Evolutionary conservation across 2,329 filamentous ascomycete genomes (phyloP).

Genomic region (Dactylellina drechsleri): DNA sequence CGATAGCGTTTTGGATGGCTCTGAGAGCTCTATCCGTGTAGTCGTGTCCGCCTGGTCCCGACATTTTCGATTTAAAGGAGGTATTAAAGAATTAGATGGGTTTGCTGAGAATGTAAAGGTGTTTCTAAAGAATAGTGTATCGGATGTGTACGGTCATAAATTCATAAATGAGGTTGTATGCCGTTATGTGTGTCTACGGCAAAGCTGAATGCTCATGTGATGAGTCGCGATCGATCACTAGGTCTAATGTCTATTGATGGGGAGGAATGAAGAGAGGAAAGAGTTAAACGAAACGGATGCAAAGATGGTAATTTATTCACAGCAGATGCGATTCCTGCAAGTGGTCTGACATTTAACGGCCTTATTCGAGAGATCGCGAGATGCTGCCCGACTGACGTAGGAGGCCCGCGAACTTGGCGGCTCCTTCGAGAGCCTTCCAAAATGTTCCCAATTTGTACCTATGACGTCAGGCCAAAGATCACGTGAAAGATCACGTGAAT

Average conservation of each 20-base stretch:
- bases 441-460: slow-evolving; percentile 11
- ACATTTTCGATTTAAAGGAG: slow-evolving; percentile 38
- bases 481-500: neutral
- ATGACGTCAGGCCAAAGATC: slow-evolving; percentile 35
- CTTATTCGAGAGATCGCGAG: slow-evolving; percentile 33
- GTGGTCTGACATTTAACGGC: slow-evolving; percentile 39
- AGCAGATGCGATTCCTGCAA: neutral
- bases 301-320: slow-evolving; percentile 36
- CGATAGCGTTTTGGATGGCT: slow-evolving; percentile 87
- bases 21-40: slow-evolving; percentile 94
- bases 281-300: slow-evolving; percentile 4
- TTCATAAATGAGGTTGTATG: slow-evolving; percentile 18
- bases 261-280: slow-evolving; percentile 20
- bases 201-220: slow-evolving; percentile 41
- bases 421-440: slow-evolving; percentile 50
- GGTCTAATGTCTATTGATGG: slow-evolving; percentile 10
- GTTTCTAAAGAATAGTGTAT: neutral
- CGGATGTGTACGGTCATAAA: slow-evolving; percentile 25
- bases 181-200: slow-evolving; percentile 24
- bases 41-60: slow-evolving; percentile 53
- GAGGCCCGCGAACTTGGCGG: slow-evolving; percentile 36
- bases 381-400: slow-evolving; percentile 47
- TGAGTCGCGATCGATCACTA: slow-evolving; percentile 21
- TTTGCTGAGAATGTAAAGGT: neutral
- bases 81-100: slow-evolving; percentile 30